A percentile compares a stretch with the other conserved stretches of the same genome.
Evolutionary conservation across 371 early-diverging fungal species (phyloP).

Genomic region (Rhizopus microsporus): DNA sequence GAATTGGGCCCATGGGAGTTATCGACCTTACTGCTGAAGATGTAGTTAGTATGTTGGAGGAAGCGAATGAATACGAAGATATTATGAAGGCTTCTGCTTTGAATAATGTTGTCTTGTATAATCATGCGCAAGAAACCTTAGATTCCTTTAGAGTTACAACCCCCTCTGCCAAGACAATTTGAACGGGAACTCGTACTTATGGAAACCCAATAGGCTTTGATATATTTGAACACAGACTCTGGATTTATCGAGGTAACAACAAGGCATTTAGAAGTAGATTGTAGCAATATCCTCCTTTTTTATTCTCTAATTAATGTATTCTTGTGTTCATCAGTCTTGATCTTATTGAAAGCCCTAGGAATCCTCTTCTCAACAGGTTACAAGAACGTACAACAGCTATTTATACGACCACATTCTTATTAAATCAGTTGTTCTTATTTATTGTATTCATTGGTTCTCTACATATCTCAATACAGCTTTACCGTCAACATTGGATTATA

Average conservation of each 20-base stretch:
- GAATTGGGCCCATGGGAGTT: no score
- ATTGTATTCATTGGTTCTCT: no score
- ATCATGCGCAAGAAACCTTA: conserved; percentile 1
- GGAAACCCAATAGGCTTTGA: conserved; percentile 10
- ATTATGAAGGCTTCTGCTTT: conserved; percentile 8
- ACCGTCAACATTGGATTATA: no score
- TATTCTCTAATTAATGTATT: conserved; percentile 9
- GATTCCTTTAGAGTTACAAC: conserved; percentile 7
- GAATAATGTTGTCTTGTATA: conserved; percentile 2
- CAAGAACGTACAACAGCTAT: conserved; percentile 12
- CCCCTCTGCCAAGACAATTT: conserved; percentile 7
- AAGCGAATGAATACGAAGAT: no score
- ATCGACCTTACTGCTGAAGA: no score
- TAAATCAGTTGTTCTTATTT: conserved; percentile 11
- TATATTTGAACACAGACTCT: conserved; percentile 2
- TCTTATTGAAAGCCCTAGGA: conserved; percentile 10
- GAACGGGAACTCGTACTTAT: conserved; percentile 6
- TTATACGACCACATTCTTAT: conserved; percentile 6
- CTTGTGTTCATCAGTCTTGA: conserved; percentile 13
- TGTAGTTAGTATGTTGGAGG: no score
- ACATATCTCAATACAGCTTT: no score
- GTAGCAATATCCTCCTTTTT: conserved; percentile 8
- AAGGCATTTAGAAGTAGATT: conserved; percentile 9
- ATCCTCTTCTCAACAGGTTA: conserved; percentile 8
- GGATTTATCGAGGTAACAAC: conserved; percentile 12